Percentiles rank a stretch among this genome's conserved stretches.
Evolutionary conservation across 2,329 filamentous ascomycete genomes (phyloP).

Genomic region (Leptodontidium sp.): DNA sequence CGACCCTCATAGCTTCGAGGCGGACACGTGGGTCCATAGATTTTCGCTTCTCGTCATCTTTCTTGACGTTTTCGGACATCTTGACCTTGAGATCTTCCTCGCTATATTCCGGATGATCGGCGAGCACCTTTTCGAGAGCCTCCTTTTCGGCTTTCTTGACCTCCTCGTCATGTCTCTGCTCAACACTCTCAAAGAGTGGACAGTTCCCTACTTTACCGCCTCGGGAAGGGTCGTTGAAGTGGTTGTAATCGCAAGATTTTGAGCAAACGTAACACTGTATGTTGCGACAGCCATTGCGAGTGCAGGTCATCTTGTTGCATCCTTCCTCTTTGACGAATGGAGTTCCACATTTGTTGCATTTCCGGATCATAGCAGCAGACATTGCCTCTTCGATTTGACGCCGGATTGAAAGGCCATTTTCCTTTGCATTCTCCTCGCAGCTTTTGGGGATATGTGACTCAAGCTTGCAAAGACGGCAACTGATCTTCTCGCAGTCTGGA

Average conservation of each 20-base stretch:
- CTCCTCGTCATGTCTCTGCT: slow-evolving; percentile 68
- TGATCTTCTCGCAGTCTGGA: slow-evolving; percentile 67
- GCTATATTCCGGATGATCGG: slow-evolving; percentile 68
- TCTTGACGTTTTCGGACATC: slow-evolving; percentile 61
- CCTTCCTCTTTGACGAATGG: slow-evolving; percentile 81
- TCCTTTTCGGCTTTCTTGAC: slow-evolving; percentile 67
- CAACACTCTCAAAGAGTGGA: slow-evolving; percentile 69
- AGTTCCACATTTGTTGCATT: slow-evolving; percentile 70
- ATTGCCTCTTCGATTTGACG: slow-evolving; percentile 84
- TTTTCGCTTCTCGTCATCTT: slow-evolving; percentile 50
- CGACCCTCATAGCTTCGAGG: slow-evolving; percentile 1
- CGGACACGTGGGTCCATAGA: slow-evolving; percentile 25
- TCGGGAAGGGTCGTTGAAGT: slow-evolving; percentile 67
- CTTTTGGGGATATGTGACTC: slow-evolving; percentile 76
- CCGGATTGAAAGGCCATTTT: slow-evolving; percentile 66
- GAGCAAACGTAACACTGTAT: slow-evolving; percentile 77
- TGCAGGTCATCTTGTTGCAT: slow-evolving; percentile 86
- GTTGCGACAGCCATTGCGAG: slow-evolving; percentile 58
- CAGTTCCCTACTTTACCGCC: slow-evolving; percentile 65
- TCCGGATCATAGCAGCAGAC: slow-evolving; percentile 79
- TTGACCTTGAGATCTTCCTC: slow-evolving; percentile 65
- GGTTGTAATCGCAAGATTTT: slow-evolving; percentile 68
- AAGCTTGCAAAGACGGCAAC: slow-evolving; percentile 72
- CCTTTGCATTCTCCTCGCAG: slow-evolving; percentile 71
- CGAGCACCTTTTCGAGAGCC: slow-evolving; percentile 61